A percentile compares a stretch with the other conserved stretches of the same genome.
Evolutionary conservation across 768 basidiomycete genomes (phyloP).

Genomic region (Termitomyces eurrhizus): DNA sequence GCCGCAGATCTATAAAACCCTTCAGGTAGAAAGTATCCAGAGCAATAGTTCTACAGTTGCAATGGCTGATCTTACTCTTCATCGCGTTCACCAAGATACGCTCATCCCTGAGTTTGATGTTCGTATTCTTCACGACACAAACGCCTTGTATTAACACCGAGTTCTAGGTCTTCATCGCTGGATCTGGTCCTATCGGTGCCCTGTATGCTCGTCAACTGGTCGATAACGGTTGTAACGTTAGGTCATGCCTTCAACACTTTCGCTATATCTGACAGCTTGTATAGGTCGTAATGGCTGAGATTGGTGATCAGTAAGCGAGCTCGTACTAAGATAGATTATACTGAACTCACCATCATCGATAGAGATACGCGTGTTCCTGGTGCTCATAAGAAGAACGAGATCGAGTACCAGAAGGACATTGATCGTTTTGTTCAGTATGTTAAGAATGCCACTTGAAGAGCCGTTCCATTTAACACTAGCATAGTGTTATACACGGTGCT

Average conservation of each 20-base stretch:
- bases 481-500: not conserved
- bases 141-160: not conserved
- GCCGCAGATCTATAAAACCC: not conserved
- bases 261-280: not conserved
- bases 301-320: not conserved
- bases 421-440: slow-evolving; percentile 23
- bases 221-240: not conserved
- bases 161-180: not conserved
- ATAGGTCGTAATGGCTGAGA: not conserved
- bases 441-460: not conserved
- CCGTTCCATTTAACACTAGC: not conserved
- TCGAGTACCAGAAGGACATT: slow-evolving; percentile 31
- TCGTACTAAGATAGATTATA: not conserved
- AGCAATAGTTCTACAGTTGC: not conserved
- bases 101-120: not conserved
- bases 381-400: slow-evolving; percentile 28
- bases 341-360: not conserved
- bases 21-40: not conserved
- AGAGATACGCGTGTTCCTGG: slow-evolving; percentile 9
- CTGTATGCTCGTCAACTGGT: slow-evolving; percentile 1
- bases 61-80: not conserved
- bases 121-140: not conserved
- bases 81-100: not conserved
- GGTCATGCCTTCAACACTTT: not conserved
- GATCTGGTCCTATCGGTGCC: slow-evolving; percentile 1